A percentile compares a stretch with the other conserved stretches of the same genome.
phyloP scores from a whole-genome alignment of 78 protist genomes.

The Polysphondylium violaceum region DNA sequence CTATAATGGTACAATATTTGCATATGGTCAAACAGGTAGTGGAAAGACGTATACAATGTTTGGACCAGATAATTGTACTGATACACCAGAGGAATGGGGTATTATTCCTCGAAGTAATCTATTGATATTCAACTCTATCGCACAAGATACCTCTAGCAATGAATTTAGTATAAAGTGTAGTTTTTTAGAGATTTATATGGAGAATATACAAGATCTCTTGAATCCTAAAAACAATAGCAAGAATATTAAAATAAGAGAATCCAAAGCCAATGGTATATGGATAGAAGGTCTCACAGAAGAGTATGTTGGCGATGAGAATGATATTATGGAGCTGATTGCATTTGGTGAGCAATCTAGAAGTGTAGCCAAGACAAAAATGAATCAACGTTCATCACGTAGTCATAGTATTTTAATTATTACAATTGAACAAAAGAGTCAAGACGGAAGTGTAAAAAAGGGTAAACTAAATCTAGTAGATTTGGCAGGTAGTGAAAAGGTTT shows the following conservation, averaged over 20 bases:
- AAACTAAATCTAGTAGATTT: slow-evolving; percentile 87
- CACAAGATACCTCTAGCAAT: slow-evolving; percentile 25
- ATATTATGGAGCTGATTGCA: slow-evolving; percentile 48
- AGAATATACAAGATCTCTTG: slow-evolving; percentile 72
- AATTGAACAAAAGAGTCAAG: slow-evolving; percentile 72
- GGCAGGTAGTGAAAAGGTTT: slow-evolving; percentile 86
- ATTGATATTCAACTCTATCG: slow-evolving; percentile 72
- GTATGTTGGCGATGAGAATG: slow-evolving; percentile 47
- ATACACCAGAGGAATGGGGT: slow-evolving; percentile 59
- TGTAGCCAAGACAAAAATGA: slow-evolving; percentile 77
- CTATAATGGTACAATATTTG: slow-evolving; percentile 82
- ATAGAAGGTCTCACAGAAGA: slow-evolving; percentile 82
- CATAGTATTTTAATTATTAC: slow-evolving; percentile 59
- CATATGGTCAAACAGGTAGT: slow-evolving; percentile 80
- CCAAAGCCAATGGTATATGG: slow-evolving; percentile 73
- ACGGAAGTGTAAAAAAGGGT: slow-evolving; percentile 57
- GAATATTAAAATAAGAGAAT: slow-evolving; percentile 69
- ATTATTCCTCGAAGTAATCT: slow-evolving; percentile 66
- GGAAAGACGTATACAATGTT: slow-evolving; percentile 77
- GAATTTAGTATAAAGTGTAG: slow-evolving; percentile 75
- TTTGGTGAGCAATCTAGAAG: slow-evolving; percentile 72
- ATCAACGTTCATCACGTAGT: slow-evolving; percentile 69
- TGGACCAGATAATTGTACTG: slow-evolving; percentile 29
- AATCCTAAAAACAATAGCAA: slow-evolving; percentile 55
- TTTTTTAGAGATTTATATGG: slow-evolving; percentile 85